Conservation (phyloP, 176 grass and related monocot genomes). For the Ensete ventricosum region DNA sequence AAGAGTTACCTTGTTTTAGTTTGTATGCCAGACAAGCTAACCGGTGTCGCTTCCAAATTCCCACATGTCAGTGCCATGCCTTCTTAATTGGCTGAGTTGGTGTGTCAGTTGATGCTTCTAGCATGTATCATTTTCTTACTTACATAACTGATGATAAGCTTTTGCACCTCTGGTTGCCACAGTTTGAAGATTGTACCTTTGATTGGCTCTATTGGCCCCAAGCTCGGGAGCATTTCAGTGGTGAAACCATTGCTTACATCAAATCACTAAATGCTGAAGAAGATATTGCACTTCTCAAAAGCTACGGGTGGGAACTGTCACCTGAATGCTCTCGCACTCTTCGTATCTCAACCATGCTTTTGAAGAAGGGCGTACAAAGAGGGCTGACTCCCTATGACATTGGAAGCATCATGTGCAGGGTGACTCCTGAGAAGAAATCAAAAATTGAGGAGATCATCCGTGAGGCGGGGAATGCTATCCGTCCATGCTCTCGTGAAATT, state of each 20-base stretch:
- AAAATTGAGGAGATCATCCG: conserved; percentile 16
- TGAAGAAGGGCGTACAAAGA: conserved; percentile 8
- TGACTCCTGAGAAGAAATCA: conserved; percentile 1
- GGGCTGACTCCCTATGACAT: conserved; percentile 12
- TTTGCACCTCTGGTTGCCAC: neutral
- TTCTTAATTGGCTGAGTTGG: too few relatives aligned
- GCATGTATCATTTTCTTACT: too few relatives aligned
- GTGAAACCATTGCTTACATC: neutral
- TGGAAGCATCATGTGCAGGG: conserved; percentile 16
- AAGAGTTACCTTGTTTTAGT: too few relatives aligned
- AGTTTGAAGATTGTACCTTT: conserved; percentile 17
- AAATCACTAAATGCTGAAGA: conserved; percentile 15
- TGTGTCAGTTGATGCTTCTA: too few relatives aligned
- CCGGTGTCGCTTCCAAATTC: too few relatives aligned
- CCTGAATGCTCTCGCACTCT: conserved; percentile 9
- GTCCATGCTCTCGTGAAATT: neutral
- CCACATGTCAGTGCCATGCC: too few relatives aligned
- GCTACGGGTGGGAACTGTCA: conserved; percentile 2
- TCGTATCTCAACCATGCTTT: conserved; percentile 16
- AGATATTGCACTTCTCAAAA: conserved; percentile 1
- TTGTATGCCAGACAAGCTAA: too few relatives aligned
- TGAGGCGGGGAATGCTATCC: conserved; percentile 1
- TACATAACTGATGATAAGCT: too few relatives aligned
- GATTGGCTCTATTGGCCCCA: conserved; percentile 18
- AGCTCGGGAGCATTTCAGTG: conserved; percentile 1